These are phyloP conservation scores for Monosporozyma aerobia DNA, from an alignment of 805 yeast genomes.

Conservation along the genomic window DNA sequence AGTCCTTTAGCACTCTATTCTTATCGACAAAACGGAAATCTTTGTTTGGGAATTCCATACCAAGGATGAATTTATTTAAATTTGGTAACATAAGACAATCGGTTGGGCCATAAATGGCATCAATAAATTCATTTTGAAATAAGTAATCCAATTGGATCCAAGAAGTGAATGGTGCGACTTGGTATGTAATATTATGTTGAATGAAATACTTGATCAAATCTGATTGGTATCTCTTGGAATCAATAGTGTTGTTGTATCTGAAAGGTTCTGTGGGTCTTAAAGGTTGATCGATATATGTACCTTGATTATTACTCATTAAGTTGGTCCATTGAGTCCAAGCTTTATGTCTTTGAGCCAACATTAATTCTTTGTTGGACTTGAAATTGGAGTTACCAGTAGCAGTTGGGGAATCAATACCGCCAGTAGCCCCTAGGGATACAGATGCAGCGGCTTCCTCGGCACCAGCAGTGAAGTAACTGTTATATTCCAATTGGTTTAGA, in stretches of 20 bases:
- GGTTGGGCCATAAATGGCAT: slow-evolving; percentile 76
- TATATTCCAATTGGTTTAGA: slow-evolving; percentile 26
- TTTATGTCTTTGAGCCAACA: slow-evolving; percentile 37
- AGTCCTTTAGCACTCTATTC: slow-evolving; percentile 46
- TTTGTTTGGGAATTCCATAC: slow-evolving; percentile 56
- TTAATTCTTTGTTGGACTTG: slow-evolving; percentile 22
- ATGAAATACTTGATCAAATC: slow-evolving; percentile 52
- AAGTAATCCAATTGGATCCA: slow-evolving; percentile 74
- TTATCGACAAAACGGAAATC: slow-evolving; percentile 63
- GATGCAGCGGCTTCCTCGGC: slow-evolving; percentile 17
- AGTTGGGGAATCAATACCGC: not conserved
- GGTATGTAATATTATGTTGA: slow-evolving; percentile 47
- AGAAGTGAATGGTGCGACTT: slow-evolving; percentile 77
- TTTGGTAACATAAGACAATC: slow-evolving; percentile 57
- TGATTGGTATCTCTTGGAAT: slow-evolving; percentile 41
- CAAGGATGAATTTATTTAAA: slow-evolving; percentile 62
- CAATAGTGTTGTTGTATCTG: slow-evolving; percentile 39
- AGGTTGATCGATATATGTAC: slow-evolving; percentile 29
- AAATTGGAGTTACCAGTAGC: slow-evolving; percentile 1
- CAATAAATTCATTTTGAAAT: slow-evolving; percentile 45
- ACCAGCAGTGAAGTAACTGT: slow-evolving; percentile 19
- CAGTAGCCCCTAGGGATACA: not conserved
- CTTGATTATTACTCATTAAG: slow-evolving; percentile 27
- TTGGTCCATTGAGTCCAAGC: slow-evolving; percentile 39
- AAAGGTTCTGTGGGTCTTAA: slow-evolving; percentile 38